phyloP scores from a whole-genome alignment of 352 stramenopile genomes.

The Hyaloperonospora brassicae region DNA sequence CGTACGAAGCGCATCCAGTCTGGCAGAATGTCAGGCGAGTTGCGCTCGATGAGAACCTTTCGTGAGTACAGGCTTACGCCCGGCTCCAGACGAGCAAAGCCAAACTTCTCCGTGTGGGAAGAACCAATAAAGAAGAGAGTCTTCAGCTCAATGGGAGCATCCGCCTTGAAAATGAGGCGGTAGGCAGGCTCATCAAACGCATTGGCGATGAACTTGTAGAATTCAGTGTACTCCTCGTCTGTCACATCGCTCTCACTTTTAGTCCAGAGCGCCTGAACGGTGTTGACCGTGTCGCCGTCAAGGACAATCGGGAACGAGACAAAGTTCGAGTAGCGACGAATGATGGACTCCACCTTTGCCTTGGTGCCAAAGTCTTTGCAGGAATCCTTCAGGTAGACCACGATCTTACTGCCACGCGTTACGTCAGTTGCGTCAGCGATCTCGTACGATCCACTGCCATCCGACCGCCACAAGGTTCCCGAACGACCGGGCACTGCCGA shows the following conservation, averaged over 20 bases:
- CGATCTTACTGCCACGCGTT: slow-evolving; percentile 92
- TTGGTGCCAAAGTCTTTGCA: slow-evolving; percentile 92
- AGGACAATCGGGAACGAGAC: slow-evolving; percentile 98
- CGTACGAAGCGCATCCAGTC: slow-evolving; percentile 95
- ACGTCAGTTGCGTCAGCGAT: slow-evolving; percentile 61
- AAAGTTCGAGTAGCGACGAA: slow-evolving; percentile 99
- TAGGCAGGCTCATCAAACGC: slow-evolving; percentile 92
- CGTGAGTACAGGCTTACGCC: slow-evolving; percentile 97
- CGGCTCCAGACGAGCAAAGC: slow-evolving; percentile 90
- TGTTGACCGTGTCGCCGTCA: slow-evolving; percentile 97
- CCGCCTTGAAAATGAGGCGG: slow-evolving; percentile 94
- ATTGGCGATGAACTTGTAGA: slow-evolving; percentile 96
- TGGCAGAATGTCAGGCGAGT: slow-evolving; percentile 95
- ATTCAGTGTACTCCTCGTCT: slow-evolving; percentile 95
- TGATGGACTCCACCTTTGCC: slow-evolving; percentile 91
- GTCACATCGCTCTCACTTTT: slow-evolving; percentile 92
- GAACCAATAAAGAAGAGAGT: slow-evolving; percentile 95
- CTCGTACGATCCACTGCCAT: slow-evolving; percentile 79
- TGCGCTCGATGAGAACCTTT: slow-evolving; percentile 98
- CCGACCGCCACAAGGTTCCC: slow-evolving; percentile 66
- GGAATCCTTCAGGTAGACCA: slow-evolving; percentile 96
- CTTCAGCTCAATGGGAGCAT: slow-evolving; percentile 98
- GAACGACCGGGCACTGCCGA: slow-evolving; percentile 49
- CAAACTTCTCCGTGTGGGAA: slow-evolving; percentile 96
- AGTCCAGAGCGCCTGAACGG: slow-evolving; percentile 96